These are phyloP conservation scores for Fusarium sp. DNA, from an alignment of 2,329 filamentous ascomycete species.

Conservation along the genomic window DNA sequence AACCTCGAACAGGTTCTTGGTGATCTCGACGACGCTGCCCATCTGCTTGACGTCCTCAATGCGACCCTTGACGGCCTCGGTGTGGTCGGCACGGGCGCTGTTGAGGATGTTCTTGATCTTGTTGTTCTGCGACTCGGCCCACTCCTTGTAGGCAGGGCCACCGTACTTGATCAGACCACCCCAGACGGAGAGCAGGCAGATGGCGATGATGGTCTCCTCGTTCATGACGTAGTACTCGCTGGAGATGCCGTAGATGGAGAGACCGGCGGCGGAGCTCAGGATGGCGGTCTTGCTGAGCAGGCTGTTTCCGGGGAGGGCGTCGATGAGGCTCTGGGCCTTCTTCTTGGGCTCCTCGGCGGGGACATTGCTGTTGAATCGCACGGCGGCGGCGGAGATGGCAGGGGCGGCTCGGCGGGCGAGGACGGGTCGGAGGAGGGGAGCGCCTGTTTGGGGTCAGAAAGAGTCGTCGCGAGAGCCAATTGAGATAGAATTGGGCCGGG, in stretches of 20 bases:
- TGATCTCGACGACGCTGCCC: slow-evolving; percentile 92
- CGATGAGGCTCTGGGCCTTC: slow-evolving; percentile 96
- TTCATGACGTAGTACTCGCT: slow-evolving; percentile 99
- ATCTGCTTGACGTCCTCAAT: slow-evolving; percentile 97
- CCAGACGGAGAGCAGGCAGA: slow-evolving; percentile 95
- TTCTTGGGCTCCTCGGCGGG: slow-evolving; percentile 92
- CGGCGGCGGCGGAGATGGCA: slow-evolving; percentile 76
- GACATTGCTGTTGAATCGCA: slow-evolving; percentile 79
- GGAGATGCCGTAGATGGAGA: slow-evolving; percentile 95
- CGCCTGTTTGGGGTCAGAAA: slow-evolving; percentile 68
- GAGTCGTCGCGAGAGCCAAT: slow-evolving; percentile 45
- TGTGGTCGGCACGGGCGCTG: slow-evolving; percentile 93
- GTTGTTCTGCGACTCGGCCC: slow-evolving; percentile 88
- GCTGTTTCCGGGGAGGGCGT: slow-evolving; percentile 91
- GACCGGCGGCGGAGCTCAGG: slow-evolving; percentile 89
- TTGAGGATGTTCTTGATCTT: slow-evolving; percentile 98
- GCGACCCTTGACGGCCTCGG: slow-evolving; percentile 91
- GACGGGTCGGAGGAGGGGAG: slow-evolving; percentile 88
- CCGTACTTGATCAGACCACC: slow-evolving; percentile 91
- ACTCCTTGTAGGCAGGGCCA: slow-evolving; percentile 91
- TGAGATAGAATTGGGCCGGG: slow-evolving; percentile 31
- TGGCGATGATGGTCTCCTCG: slow-evolving; percentile 95
- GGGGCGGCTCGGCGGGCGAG: slow-evolving; percentile 81
- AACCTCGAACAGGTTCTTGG: slow-evolving; percentile 96
- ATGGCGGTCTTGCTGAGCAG: slow-evolving; percentile 96